Evolutionary conservation across 768 basidiomycete genomes (phyloP), one percentile per base, ranked within the genome.

Genomic region (Phylloporus sp.): DNA sequence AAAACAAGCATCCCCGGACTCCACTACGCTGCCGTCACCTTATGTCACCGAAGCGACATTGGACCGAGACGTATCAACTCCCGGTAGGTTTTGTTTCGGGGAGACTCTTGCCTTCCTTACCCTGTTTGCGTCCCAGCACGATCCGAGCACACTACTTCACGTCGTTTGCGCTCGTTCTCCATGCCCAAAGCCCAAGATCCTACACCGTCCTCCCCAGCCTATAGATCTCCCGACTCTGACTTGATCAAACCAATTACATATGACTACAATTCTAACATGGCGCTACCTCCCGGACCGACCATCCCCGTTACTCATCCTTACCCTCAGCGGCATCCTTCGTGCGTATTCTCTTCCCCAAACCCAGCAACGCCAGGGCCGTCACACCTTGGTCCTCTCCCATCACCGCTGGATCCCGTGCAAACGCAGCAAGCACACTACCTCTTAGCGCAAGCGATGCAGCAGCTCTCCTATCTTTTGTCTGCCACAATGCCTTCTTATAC

Each of bases 371-470:
- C 55, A 20, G 55, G 56, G 8, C 49, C 60, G 36, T 64, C 64
- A 9, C 58, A 68, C 6, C 55, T 60, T 5, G 53, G 62, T 35
- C 72, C 71, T 28, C 67, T 49, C n/a, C 69, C 56, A 32, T 57
- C 57, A 22, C 59, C 59, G 24, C 24, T 68, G 11, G 62, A 70
- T 56, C 64, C 62, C 23, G 39, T 50, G 28, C 68, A 69, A 49
- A 43, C 67, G n/a, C 68, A 70, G n/a, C 66, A 73, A n/a, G 68
- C 66, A 27, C 73, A 75, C 18, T 62, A 63, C 40, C 61, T 69
- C 42, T 45, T 75, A 31, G 66, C 65, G 6, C 76, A 75, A 52
- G 73, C 73, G 12, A 70, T 76, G 63, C 71, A 74, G 6, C 67
- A 72, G 31, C 57, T 76, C 27, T 70, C 75, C 16, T 77, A 70